phyloP scores from a whole-genome alignment of 768 basidiomycete species.

The Podaxis rugospora region DNA sequence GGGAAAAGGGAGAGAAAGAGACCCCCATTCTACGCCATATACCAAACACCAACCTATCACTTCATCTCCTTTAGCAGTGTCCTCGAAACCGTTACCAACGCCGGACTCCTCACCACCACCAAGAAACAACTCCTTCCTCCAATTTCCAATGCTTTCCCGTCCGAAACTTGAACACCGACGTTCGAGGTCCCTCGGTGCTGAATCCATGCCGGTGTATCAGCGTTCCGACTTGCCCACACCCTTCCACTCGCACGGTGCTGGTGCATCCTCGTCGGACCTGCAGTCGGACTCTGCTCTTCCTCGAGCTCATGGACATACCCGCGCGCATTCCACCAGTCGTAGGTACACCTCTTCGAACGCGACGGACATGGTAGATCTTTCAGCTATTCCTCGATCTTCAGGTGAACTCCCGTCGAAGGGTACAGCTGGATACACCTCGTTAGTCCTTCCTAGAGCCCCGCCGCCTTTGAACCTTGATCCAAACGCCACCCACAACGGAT shows the following conservation, averaged over 20 bases:
- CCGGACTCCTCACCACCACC: neutral
- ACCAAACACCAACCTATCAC: constrained; percentile 8
- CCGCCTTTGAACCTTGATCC: constrained; percentile 6
- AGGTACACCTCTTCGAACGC: neutral
- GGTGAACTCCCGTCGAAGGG: constrained; percentile 17
- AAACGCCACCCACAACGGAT: neutral
- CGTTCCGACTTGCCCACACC: constrained; percentile 3
- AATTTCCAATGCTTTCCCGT: neutral
- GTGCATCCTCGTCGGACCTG: neutral
- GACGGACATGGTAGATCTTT: neutral
- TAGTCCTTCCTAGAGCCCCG: constrained; percentile 14
- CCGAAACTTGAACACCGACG: constrained; percentile 6
- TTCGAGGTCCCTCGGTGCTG: constrained; percentile 9
- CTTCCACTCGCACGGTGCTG: neutral
- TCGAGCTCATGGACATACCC: neutral
- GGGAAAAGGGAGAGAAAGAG: constrained; percentile 16
- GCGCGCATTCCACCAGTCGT: neutral
- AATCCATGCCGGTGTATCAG: neutral
- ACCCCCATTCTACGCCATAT: neutral
- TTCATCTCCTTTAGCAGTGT: constrained; percentile 1
- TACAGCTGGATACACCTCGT: constrained; percentile 10
- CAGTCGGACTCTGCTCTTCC: neutral
- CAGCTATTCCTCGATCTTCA: constrained; percentile 9
- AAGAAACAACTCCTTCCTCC: neutral
- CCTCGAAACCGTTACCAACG: constrained; percentile 1